These are phyloP conservation scores for Myxozyma sirexii DNA, from an alignment of 805 yeast species.

Conservation along the genomic window DNA sequence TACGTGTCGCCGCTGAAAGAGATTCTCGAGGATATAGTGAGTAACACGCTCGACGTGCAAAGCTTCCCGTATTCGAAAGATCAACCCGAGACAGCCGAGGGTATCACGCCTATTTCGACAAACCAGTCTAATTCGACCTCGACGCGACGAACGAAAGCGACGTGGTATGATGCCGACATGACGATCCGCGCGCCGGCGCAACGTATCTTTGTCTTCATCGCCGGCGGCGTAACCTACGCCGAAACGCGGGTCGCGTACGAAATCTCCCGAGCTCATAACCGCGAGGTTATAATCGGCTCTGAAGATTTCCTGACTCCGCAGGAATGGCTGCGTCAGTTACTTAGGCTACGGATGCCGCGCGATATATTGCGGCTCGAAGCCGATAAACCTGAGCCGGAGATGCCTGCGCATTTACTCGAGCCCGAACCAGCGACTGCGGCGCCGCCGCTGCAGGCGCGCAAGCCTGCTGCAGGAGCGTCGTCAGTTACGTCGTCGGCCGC, in stretches of 20 bases:
- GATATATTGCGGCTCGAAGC: constrained; percentile 39
- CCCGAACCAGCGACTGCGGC: constrained; percentile 34
- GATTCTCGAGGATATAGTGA: constrained; percentile 56
- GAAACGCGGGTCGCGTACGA: constrained; percentile 80
- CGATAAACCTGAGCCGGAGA: constrained; percentile 39
- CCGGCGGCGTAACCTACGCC: constrained; percentile 87
- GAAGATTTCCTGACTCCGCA: constrained; percentile 62
- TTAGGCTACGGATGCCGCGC: constrained; percentile 39
- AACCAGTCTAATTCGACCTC: background rate
- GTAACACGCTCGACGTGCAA: constrained; percentile 54
- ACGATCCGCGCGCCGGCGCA: constrained; percentile 49
- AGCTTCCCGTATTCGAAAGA: constrained; percentile 76
- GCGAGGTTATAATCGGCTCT: constrained; percentile 80
- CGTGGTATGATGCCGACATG: constrained; percentile 26
- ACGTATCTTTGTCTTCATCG: constrained; percentile 73
- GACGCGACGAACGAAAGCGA: constrained; percentile 26
- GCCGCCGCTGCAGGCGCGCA: background rate
- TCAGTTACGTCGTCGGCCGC: constrained; percentile 1
- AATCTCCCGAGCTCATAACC: constrained; percentile 60
- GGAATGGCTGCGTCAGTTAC: constrained; percentile 40
- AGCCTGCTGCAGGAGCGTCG: constrained; percentile 5
- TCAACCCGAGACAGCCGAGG: constrained; percentile 53
- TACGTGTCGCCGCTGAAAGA: constrained; percentile 69
- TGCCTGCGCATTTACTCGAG: constrained; percentile 42
- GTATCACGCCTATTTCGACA: constrained; percentile 1